These are phyloP conservation scores for Orbilia oligospora DNA, from an alignment of 2,329 filamentous ascomycete genomes.

Conservation along the genomic window DNA sequence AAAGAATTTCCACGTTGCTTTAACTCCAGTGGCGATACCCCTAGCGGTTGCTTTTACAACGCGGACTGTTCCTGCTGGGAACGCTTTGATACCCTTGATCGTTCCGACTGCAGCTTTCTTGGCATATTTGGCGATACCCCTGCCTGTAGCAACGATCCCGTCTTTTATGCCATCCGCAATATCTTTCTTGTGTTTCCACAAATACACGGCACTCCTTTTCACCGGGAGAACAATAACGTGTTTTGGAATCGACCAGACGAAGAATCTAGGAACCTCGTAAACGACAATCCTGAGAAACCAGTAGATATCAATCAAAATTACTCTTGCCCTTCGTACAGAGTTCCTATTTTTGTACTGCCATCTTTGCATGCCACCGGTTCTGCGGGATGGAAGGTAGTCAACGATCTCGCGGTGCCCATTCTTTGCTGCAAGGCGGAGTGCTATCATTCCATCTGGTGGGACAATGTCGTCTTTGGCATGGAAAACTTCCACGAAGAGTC, in stretches of 20 bases:
- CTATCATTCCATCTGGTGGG: conserved; percentile 56
- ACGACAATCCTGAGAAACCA: conserved; percentile 19
- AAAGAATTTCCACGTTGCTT: conserved; percentile 55
- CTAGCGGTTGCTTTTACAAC: conserved; percentile 36
- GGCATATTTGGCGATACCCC: conserved; percentile 22
- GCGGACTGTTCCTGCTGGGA: conserved; percentile 28
- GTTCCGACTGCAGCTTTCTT: conserved; percentile 41
- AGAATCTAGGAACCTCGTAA: conserved; percentile 54
- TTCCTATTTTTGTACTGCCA: conserved; percentile 51
- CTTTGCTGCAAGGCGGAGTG: conserved; percentile 48
- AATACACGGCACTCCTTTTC: conserved; percentile 5
- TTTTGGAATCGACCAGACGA: conserved; percentile 52
- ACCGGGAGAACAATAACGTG: conserved; percentile 46
- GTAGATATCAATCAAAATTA: conserved; percentile 30
- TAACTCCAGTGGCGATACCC: conserved; percentile 28
- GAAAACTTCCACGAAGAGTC: conserved; percentile 57
- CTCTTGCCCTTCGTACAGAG: conserved; percentile 23
- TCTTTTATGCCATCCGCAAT: conserved; percentile 42
- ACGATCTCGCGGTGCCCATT: conserved; percentile 54
- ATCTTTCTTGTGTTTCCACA: conserved; percentile 54
- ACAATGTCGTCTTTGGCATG: conserved; percentile 57
- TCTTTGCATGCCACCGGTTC: conserved; percentile 49
- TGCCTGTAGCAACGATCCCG: conserved; percentile 31
- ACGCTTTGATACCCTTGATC: conserved; percentile 49
- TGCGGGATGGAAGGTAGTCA: conserved; percentile 51